A percentile compares a stretch with the other conserved stretches of the same genome.
phyloP scores from a whole-genome alignment of 2,329 filamentous ascomycete genomes.

The Pseudogymnoascus sp. region DNA sequence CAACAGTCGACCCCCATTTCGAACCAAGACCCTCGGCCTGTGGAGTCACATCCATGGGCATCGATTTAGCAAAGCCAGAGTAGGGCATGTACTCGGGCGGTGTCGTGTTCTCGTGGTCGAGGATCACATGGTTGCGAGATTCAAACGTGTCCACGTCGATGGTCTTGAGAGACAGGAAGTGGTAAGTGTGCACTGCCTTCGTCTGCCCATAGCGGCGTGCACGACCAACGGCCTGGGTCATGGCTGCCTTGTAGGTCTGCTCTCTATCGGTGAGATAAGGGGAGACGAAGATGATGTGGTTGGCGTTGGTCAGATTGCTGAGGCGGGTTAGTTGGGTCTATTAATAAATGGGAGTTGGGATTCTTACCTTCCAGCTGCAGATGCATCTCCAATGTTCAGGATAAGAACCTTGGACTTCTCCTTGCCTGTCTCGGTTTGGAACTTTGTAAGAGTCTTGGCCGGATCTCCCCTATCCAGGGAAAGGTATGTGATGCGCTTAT shows the following conservation, averaged over 20 bases:
- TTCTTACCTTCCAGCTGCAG: constrained; percentile 54
- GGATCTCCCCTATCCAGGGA: constrained; percentile 27
- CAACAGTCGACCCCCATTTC: constrained; percentile 4
- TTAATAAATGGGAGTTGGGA: background rate
- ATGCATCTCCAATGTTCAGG: constrained; percentile 49
- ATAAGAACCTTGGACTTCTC: constrained; percentile 45
- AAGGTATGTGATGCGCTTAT: constrained; percentile 33
- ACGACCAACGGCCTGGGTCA: constrained; percentile 59
- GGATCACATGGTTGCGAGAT: constrained; percentile 26
- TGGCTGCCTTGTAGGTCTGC: constrained; percentile 50
- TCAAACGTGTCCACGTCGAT: constrained; percentile 42
- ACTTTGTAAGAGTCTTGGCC: constrained; percentile 33
- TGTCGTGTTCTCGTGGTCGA: constrained; percentile 4
- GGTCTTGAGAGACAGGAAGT: constrained; percentile 38
- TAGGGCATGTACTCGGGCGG: background rate
- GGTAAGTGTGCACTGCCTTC: constrained; percentile 52
- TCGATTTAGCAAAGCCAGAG: constrained; percentile 1
- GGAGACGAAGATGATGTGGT: constrained; percentile 58
- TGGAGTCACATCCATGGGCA: background rate
- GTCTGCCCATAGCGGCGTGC: constrained; percentile 52
- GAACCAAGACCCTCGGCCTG: background rate
- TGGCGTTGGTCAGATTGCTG: constrained; percentile 57
- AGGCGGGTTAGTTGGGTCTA: background rate
- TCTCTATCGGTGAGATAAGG: constrained; percentile 44
- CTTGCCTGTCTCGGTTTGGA: constrained; percentile 35